These are phyloP conservation scores for Monilinia fructicola DNA, from an alignment of 2,329 filamentous ascomycete genomes.

Conservation along the genomic window DNA sequence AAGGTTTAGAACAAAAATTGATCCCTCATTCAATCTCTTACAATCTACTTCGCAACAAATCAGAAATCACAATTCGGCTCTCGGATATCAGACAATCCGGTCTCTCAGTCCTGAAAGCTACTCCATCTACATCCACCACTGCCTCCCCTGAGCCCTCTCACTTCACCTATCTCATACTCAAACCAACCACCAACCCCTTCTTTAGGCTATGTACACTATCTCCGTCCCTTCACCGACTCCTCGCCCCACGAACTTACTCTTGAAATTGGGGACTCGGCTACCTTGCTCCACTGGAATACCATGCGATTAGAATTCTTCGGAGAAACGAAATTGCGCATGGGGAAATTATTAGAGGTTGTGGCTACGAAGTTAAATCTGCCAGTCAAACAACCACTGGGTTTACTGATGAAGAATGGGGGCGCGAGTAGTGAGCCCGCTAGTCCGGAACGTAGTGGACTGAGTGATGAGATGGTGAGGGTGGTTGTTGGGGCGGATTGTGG, in stretches of 20 bases:
- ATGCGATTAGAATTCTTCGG: slow-evolving; percentile 63
- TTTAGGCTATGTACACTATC: slow-evolving; percentile 69
- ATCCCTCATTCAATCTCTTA: slow-evolving; percentile 74
- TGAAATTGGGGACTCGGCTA: slow-evolving; percentile 67
- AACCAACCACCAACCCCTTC: slow-evolving; percentile 27
- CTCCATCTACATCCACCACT: slow-evolving; percentile 32
- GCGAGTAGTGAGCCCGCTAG: slow-evolving; percentile 60
- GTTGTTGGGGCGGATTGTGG: slow-evolving; percentile 59
- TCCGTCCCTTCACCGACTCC: slow-evolving; percentile 82
- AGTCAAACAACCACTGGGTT: slow-evolving; percentile 58
- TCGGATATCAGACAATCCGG: slow-evolving; percentile 90
- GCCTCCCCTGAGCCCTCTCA: slow-evolving; percentile 33
- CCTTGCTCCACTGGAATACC: slow-evolving; percentile 49
- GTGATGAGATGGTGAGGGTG: slow-evolving; percentile 68
- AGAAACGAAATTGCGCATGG: slow-evolving; percentile 66
- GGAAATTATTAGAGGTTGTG: slow-evolving; percentile 76
- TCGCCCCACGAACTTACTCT: slow-evolving; percentile 71
- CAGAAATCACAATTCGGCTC: slow-evolving; percentile 77
- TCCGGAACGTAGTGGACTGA: slow-evolving; percentile 67
- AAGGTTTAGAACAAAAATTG: slow-evolving; percentile 83
- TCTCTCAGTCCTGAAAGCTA: slow-evolving; percentile 61
- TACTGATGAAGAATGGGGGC: slow-evolving; percentile 66
- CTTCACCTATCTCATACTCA: slow-evolving; percentile 22
- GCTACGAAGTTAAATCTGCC: slow-evolving; percentile 74
- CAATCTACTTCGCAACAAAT: slow-evolving; percentile 65